Percentiles rank a stretch among this genome's conserved stretches.
Evolutionary conservation across 2,329 filamentous ascomycete species (phyloP).

Genomic region (Exserohilum turcica): DNA sequence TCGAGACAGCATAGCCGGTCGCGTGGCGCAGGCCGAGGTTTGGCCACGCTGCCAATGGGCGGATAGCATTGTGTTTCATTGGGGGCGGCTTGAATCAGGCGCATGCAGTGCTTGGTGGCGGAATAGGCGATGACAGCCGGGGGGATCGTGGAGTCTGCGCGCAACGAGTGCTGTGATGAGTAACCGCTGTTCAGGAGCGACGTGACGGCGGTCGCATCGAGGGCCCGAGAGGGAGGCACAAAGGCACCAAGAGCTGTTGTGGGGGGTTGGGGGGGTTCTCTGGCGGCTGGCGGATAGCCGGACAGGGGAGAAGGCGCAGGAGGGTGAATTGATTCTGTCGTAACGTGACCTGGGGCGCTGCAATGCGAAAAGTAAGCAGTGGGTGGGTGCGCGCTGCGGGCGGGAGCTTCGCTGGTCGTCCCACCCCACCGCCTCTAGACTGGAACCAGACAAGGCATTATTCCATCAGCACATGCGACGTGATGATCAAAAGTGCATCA

Average conservation of each 20-base stretch:
- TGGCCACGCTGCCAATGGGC: not conserved
- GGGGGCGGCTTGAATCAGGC: not conserved
- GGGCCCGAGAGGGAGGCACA: not conserved
- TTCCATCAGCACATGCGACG: no score
- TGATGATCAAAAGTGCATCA: no score
- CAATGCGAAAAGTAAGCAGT: not conserved
- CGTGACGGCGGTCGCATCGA: conserved; percentile 3
- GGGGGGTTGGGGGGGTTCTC: no score
- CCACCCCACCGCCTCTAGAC: not conserved
- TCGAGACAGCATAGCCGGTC: not conserved
- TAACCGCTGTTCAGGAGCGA: conserved; percentile 8
- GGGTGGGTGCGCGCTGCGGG: not conserved
- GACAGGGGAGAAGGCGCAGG: not conserved
- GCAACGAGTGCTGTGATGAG: not conserved
- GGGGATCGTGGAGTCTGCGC: not conserved
- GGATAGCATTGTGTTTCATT: not conserved
- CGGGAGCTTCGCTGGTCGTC: not conserved
- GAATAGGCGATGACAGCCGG: not conserved
- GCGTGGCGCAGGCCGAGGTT: not conserved
- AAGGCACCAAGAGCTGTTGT: no score
- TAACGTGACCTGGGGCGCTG: not conserved
- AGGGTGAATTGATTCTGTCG: not conserved
- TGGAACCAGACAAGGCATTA: not conserved
- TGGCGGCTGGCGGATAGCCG: not conserved
- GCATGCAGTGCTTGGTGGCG: not conserved